These are phyloP conservation scores for Lodderomyces beijingensis DNA, from an alignment of 1,139 yeast species.

Conservation along the genomic window DNA sequence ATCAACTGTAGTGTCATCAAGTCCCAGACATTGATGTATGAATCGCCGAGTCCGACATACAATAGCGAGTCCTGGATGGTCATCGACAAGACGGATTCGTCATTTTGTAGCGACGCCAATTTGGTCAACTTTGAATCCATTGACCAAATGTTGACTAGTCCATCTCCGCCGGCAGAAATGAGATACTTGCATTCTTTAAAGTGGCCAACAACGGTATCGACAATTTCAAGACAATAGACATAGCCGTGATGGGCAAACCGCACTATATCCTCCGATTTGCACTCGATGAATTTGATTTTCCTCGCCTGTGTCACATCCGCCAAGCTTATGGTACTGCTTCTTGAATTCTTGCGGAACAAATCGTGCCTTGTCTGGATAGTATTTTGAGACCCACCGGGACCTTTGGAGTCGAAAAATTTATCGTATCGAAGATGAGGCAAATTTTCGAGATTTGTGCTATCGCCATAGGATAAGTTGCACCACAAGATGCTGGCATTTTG, in stretches of 20 bases:
- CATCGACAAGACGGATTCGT: constrained; percentile 68
- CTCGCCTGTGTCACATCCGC: constrained; percentile 8
- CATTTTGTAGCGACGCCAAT: constrained; percentile 52
- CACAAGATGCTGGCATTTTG: constrained; percentile 88
- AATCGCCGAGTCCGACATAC: constrained; percentile 75
- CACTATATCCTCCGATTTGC: constrained; percentile 60
- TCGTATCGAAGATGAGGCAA: constrained; percentile 82
- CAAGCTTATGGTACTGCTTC: neutral
- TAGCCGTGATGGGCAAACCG: constrained; percentile 91
- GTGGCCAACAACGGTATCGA: constrained; percentile 17
- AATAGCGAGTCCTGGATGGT: constrained; percentile 58
- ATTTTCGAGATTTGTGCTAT: constrained; percentile 23
- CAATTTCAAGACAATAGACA: constrained; percentile 62
- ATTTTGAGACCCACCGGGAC: constrained; percentile 66
- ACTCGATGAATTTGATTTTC: constrained; percentile 48
- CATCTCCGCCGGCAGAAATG: constrained; percentile 83
- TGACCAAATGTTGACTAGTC: constrained; percentile 74
- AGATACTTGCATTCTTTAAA: constrained; percentile 14
- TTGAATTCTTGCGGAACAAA: constrained; percentile 18
- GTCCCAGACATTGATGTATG: constrained; percentile 79
- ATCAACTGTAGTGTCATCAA: constrained; percentile 72
- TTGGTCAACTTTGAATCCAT: constrained; percentile 15
- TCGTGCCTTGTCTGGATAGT: constrained; percentile 30
- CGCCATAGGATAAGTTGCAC: constrained; percentile 38
- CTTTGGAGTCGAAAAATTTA: constrained; percentile 84